A percentile compares a stretch with the other conserved stretches of the same genome.
phyloP scores from a whole-genome alignment of 2,329 filamentous ascomycete genomes.

The Beauveria pseudobassiana region DNA sequence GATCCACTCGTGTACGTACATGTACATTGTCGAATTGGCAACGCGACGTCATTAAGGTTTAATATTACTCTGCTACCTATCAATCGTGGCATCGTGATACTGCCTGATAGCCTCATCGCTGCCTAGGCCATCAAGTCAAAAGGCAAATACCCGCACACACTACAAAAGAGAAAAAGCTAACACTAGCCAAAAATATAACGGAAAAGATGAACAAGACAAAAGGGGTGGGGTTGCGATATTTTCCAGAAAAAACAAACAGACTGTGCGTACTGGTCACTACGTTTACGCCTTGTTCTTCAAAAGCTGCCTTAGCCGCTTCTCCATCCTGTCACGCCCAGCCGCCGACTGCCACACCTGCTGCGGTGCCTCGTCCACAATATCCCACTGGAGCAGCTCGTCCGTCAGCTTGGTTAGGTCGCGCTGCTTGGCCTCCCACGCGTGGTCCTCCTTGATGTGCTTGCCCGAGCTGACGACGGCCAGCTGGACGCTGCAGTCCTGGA shows the following conservation, averaged over 20 bases:
- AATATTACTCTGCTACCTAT: neutral
- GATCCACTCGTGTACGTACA: neutral
- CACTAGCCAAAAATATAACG: too few relatives aligned
- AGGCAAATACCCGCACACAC: neutral
- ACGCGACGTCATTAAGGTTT: neutral
- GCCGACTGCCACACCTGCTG: slow-evolving; percentile 77
- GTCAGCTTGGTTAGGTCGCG: slow-evolving; percentile 76
- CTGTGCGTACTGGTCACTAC: neutral
- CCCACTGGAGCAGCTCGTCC: slow-evolving; percentile 72
- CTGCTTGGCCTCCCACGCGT: slow-evolving; percentile 77
- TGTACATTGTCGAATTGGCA: neutral
- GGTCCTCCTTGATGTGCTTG: slow-evolving; percentile 55
- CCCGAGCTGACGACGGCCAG: slow-evolving; percentile 80
- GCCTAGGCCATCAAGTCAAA: neutral
- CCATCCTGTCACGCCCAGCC: slow-evolving; percentile 66
- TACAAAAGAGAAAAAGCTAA: neutral
- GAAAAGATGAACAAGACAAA: too few relatives aligned
- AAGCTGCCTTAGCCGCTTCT: slow-evolving; percentile 68
- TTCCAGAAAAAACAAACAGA: neutral
- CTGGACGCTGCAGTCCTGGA: slow-evolving; percentile 69
- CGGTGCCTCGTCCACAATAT: slow-evolving; percentile 75
- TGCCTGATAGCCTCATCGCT: neutral
- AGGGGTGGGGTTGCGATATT: too few relatives aligned
- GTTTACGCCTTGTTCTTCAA: slow-evolving; percentile 31
- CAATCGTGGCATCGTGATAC: neutral